Conservation (phyloP, 1,284 basidiomycete species). For the Ganoderma multipileum region DNA sequence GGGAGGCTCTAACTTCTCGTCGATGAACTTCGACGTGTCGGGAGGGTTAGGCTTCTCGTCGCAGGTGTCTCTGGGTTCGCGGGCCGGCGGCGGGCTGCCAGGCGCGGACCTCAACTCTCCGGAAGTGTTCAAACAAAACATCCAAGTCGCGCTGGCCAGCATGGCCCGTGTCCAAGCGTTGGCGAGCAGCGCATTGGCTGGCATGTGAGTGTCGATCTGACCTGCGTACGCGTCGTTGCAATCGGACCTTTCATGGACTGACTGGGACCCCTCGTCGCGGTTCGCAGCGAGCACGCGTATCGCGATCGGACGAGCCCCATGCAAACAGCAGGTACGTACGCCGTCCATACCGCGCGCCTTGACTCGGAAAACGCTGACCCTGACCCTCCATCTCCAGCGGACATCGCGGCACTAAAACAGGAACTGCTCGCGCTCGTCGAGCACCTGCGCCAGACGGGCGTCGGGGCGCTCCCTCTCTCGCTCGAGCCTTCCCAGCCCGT, state of each 20-base stretch:
- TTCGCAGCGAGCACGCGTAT: constrained; percentile 59
- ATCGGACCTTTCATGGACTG: neutral
- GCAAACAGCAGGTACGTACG: constrained; percentile 52
- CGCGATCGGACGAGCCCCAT: constrained; percentile 52
- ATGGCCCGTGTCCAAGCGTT: constrained; percentile 51
- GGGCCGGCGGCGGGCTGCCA: neutral
- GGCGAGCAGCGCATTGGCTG: constrained; percentile 51
- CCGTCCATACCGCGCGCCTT: constrained; percentile 4
- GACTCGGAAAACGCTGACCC: too few species aligned
- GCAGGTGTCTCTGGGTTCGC: neutral
- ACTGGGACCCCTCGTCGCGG: neutral
- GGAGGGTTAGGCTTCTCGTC: neutral
- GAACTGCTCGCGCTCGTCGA: constrained; percentile 51
- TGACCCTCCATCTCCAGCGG: constrained; percentile 39
- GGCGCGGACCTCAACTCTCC: constrained; percentile 48
- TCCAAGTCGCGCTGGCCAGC: constrained; percentile 53
- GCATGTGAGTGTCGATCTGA: constrained; percentile 51
- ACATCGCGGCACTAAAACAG: constrained; percentile 54
- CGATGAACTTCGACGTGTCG: neutral
- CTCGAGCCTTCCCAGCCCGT: too few species aligned
- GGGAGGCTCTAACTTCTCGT: neutral
- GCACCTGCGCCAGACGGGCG: constrained; percentile 54
- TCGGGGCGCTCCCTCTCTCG: constrained; percentile 56
- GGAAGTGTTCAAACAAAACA: constrained; percentile 60
- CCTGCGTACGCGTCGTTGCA: too few species aligned